Evolutionary conservation across 2,329 filamentous ascomycete genomes (phyloP).

Genomic region (Epichloe baconii): DNA sequence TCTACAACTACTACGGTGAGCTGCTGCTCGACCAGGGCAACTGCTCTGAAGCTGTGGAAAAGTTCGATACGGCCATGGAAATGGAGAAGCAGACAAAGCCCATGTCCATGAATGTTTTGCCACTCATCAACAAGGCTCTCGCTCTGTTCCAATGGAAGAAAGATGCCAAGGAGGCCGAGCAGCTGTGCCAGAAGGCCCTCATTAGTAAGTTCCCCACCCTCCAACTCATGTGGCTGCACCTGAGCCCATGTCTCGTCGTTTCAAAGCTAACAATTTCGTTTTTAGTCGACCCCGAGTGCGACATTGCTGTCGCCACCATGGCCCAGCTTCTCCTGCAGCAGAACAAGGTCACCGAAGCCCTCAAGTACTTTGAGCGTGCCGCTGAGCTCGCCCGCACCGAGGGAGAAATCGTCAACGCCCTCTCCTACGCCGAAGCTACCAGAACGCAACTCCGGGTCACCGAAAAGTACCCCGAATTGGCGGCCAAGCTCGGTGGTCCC

Average conservation of each 20-base stretch:
- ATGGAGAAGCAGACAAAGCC: conserved; percentile 95
- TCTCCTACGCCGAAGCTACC: conserved; percentile 94
- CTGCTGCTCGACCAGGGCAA: conserved; percentile 93
- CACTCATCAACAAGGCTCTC: conserved; percentile 95
- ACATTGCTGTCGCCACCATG: conserved; percentile 98
- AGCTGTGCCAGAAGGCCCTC: conserved; percentile 90
- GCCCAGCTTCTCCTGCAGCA: conserved; percentile 94
- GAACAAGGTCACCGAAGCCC: conserved; percentile 88
- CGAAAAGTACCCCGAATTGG: conserved; percentile 73
- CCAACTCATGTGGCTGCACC: neutral
- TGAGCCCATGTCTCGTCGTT: neutral
- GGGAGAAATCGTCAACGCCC: conserved; percentile 87
- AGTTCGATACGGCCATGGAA: conserved; percentile 96
- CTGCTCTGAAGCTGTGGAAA: conserved; percentile 88
- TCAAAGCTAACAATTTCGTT: neutral
- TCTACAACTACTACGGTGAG: conserved; percentile 99
- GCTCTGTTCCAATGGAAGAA: conserved; percentile 98
- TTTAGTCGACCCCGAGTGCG: conserved; percentile 90
- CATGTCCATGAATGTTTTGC: conserved; percentile 92
- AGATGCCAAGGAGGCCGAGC: conserved; percentile 87
- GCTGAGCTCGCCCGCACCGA: conserved; percentile 91
- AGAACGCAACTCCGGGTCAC: conserved; percentile 89
- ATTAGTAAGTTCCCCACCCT: conserved; percentile 58
- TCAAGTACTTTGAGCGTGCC: conserved; percentile 94
- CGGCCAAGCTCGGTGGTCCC: conserved; percentile 44